These are phyloP conservation scores for Calonectria leucothoes DNA, from an alignment of 2,329 filamentous ascomycete species.

Conservation along the genomic window DNA sequence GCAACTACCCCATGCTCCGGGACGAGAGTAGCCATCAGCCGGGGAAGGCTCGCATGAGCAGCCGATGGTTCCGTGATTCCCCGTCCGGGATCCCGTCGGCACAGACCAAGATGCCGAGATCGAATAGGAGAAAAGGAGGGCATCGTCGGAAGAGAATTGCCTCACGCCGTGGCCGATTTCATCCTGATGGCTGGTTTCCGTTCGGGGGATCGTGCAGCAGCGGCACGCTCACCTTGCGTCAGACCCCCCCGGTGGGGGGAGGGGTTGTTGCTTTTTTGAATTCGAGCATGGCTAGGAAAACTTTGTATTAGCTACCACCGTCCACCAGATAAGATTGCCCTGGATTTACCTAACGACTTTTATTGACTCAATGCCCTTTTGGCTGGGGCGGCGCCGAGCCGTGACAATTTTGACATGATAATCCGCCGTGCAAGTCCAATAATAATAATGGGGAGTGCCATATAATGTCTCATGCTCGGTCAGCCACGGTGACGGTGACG, in stretches of 20 bases:
- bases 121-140: not conserved
- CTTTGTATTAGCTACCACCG: not conserved
- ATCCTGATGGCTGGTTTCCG: not conserved
- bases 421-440: not conserved
- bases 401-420: not conserved
- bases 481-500: not conserved
- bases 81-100: conserved; percentile 2
- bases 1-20: not conserved
- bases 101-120: conserved; percentile 3
- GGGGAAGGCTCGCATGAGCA: not conserved
- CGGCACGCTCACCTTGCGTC: not conserved
- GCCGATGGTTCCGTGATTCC: not conserved
- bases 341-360: not conserved
- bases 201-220: not conserved
- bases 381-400: not conserved
- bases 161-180: not conserved
- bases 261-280: not conserved
- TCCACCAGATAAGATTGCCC: not conserved
- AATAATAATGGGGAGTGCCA: not conserved
- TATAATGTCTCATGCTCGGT: not conserved
- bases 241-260: not conserved
- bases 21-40: not conserved
- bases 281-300: not conserved
- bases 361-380: not conserved
- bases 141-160: not conserved